Conservation (phyloP, 352 stramenopile genomes). For the Pythium brassicae region DNA sequence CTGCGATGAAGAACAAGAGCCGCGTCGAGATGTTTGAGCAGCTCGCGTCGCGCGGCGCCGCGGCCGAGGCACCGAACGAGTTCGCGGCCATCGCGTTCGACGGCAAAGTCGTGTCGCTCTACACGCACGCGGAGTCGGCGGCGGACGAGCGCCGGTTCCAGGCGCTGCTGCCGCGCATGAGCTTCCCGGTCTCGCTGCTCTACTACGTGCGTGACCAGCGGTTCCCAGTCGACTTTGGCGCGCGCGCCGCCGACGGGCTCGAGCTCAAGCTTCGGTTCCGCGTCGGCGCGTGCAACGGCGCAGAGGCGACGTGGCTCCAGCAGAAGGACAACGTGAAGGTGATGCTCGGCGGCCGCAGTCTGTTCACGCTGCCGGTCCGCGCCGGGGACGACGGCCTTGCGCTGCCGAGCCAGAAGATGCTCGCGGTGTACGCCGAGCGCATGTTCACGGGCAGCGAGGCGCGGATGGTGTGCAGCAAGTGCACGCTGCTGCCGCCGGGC, state of each 20-base stretch:
- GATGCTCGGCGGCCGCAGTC: conserved; percentile 47
- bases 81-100: conserved; percentile 56
- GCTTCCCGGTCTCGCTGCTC: conserved; percentile 64
- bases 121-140: conserved; percentile 25
- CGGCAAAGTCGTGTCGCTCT: conserved; percentile 54
- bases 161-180: conserved; percentile 36
- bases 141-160: background rate
- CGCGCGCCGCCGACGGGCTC: conserved; percentile 13
- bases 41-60: conserved; percentile 19
- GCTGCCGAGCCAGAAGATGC: conserved; percentile 22
- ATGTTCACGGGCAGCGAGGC: conserved; percentile 76
- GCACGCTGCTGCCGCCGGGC: conserved; percentile 64
- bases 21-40: conserved; percentile 56
- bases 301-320: conserved; percentile 48
- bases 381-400: conserved; percentile 16
- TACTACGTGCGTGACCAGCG: conserved; percentile 74
- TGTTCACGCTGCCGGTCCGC: conserved; percentile 65
- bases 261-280: conserved; percentile 42
- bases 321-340: conserved; percentile 59
- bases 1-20: conserved; percentile 34
- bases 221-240: conserved; percentile 71
- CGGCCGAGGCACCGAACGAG: conserved; percentile 28
- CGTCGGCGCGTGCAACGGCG: conserved; percentile 39
- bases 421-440: conserved; percentile 65
- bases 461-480: conserved; percentile 76